phyloP scores from a whole-genome alignment of 495 filamentous ascomycete species.

The Tetracladium marchalianum region DNA sequence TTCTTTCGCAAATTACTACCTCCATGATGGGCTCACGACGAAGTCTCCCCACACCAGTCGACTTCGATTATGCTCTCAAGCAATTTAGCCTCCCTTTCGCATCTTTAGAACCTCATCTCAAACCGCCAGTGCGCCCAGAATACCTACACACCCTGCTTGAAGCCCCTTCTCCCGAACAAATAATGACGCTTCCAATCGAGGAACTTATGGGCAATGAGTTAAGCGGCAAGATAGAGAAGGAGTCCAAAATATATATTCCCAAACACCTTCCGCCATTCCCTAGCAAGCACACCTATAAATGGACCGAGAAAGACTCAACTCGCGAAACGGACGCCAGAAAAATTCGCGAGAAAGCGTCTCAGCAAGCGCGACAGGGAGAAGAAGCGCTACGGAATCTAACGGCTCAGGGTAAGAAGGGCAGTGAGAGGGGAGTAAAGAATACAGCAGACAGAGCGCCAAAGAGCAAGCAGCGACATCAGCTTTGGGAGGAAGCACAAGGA shows the following conservation, averaged over 20 bases:
- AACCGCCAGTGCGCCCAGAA: conserved; percentile 25
- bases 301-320: conserved; percentile 54
- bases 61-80: conserved; percentile 57
- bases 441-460: conserved; percentile 24
- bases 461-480: conserved; percentile 22
- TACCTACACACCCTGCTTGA: conserved; percentile 24
- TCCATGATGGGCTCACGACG: conserved; percentile 56
- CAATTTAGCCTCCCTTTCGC: conserved; percentile 31
- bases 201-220: conserved; percentile 45
- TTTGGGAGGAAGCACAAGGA: conserved; percentile 28
- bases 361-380: conserved; percentile 65
- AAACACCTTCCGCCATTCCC: conserved; percentile 61
- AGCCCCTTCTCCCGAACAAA: neutral
- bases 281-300: conserved; percentile 62
- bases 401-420: conserved; percentile 27
- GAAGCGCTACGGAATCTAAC: conserved; percentile 62
- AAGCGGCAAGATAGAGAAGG: conserved; percentile 39
- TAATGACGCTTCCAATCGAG: conserved; percentile 15
- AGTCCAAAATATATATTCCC: conserved; percentile 46
- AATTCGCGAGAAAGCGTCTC: conserved; percentile 62
- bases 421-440: conserved; percentile 24
- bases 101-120: conserved; percentile 33
- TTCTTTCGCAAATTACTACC: conserved; percentile 44
- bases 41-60: conserved; percentile 50
- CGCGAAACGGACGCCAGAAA: conserved; percentile 59